Conservation (phyloP, 305 asterid species). For the Andrographis paniculata region DNA sequence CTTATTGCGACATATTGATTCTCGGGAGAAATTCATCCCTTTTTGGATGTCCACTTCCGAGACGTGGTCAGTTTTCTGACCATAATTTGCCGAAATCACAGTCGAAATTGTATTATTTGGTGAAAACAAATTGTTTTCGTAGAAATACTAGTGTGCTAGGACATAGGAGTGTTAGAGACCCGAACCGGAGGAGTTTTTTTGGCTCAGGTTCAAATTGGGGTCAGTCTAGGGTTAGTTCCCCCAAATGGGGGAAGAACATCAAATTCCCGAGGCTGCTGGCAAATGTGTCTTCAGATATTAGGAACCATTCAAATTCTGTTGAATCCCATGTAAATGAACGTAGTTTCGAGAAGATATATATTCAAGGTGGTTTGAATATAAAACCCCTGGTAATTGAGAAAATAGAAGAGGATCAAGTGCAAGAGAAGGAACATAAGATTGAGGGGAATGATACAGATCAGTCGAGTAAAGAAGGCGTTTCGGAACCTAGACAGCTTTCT, state of each 20-base stretch:
- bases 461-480: not conserved
- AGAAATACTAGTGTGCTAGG: conserved; percentile 25
- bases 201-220: conserved; percentile 40
- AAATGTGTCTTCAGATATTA: conserved; percentile 37
- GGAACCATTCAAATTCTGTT: conserved; percentile 36
- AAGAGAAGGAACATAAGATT: conserved; percentile 1
- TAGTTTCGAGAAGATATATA: conserved; percentile 39
- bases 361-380: conserved; percentile 41
- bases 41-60: conserved; percentile 37
- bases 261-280: conserved; percentile 22
- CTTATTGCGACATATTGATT: conserved; percentile 39
- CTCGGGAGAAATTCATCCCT: conserved; percentile 40
- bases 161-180: conserved; percentile 23
- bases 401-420: conserved; percentile 15
- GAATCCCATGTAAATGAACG: conserved; percentile 34
- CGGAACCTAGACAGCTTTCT: no score
- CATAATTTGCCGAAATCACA: conserved; percentile 41
- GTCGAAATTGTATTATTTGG: conserved; percentile 22
- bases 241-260: conserved; percentile 13
- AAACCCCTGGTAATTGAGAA: conserved; percentile 30
- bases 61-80: conserved; percentile 20
- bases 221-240: conserved; percentile 20
- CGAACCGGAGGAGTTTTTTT: conserved; percentile 38
- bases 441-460: conserved; percentile 19
- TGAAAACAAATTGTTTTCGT: conserved; percentile 16